These are phyloP conservation scores for Hypomontagnella monticulosa DNA, from an alignment of 495 filamentous ascomycete genomes.

Conservation along the genomic window DNA sequence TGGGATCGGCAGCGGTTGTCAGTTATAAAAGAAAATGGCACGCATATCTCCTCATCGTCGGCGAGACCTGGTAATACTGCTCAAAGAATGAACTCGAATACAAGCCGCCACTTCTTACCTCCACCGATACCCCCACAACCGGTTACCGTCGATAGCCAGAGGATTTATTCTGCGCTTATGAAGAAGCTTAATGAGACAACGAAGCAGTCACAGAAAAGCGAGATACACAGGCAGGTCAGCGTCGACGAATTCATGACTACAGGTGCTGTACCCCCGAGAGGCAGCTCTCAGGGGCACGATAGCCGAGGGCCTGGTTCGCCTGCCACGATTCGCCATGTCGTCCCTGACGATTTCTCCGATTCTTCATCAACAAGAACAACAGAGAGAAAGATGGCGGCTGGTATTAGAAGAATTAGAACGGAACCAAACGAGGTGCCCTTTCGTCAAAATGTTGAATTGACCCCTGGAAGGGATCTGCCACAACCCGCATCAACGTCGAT, in stretches of 20 bases:
- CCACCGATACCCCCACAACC: conserved; percentile 38
- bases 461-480: not conserved
- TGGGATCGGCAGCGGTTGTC: conserved; percentile 68
- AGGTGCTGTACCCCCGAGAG: conserved; percentile 48
- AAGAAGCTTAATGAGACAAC: conserved; percentile 64
- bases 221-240: conserved; percentile 44
- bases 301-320: conserved; percentile 17
- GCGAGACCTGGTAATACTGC: conserved; percentile 14
- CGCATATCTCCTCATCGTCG: conserved; percentile 57
- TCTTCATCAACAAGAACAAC: conserved; percentile 12
- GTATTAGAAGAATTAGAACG: not conserved
- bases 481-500: conserved; percentile 5
- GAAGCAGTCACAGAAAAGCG: conserved; percentile 43
- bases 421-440: conserved; percentile 7
- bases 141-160: conserved; percentile 65
- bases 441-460: not conserved
- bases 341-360: conserved; percentile 31
- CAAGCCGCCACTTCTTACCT: conserved; percentile 5
- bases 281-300: conserved; percentile 34
- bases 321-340: conserved; percentile 50
- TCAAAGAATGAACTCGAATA: conserved; percentile 3
- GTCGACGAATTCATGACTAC: conserved; percentile 37
- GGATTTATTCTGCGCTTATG: conserved; percentile 79
- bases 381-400: conserved; percentile 2
- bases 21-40: conserved; percentile 71